Percentiles rank a stretch among this genome's conserved stretches.
Evolutionary conservation across 1,284 basidiomycete species (phyloP).

Genomic region (Ustilago xerochloae): DNA sequence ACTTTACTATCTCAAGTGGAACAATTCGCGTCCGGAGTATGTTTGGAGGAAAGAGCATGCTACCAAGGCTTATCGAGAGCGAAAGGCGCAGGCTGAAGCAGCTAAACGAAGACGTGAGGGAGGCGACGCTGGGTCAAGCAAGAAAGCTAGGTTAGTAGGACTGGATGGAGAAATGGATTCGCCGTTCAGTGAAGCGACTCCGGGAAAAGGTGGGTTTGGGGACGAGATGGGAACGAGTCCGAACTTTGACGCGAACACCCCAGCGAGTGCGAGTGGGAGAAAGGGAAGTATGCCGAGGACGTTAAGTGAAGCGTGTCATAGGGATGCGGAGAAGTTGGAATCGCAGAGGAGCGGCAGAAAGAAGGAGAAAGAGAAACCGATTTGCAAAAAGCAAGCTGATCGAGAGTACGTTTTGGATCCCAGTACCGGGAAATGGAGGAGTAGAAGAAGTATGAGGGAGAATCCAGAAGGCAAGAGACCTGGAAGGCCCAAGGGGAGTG

Average conservation of each 20-base stretch:
- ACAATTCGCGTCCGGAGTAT: slow-evolving; percentile 54
- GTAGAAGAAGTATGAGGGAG: slow-evolving; percentile 52
- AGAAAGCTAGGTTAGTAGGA: slow-evolving; percentile 18
- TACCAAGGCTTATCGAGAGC: slow-evolving; percentile 31
- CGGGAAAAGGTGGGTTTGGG: slow-evolving; percentile 1
- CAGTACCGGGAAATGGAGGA: slow-evolving; percentile 50
- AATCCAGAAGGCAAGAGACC: slow-evolving; percentile 48
- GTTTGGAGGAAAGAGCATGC: slow-evolving; percentile 50
- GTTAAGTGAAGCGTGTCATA: slow-evolving; percentile 46
- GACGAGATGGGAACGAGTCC: slow-evolving; percentile 26
- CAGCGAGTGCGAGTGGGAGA: slow-evolving; percentile 16
- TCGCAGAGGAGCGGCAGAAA: slow-evolving; percentile 33
- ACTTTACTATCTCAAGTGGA: slow-evolving; percentile 60
- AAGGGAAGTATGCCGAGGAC: slow-evolving; percentile 47
- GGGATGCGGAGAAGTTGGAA: slow-evolving; percentile 46
- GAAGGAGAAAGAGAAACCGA: slow-evolving; percentile 31
- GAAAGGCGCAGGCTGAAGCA: slow-evolving; percentile 30
- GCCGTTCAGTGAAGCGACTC: slow-evolving; percentile 23
- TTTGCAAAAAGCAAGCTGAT: slow-evolving; percentile 46
- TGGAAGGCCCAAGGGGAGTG: slow-evolving; percentile 50
- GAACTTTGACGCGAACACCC: slow-evolving; percentile 25
- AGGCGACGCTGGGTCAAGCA: slow-evolving; percentile 11
- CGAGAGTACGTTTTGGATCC: slow-evolving; percentile 42
- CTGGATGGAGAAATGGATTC: slow-evolving; percentile 30
- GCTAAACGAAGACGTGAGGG: slow-evolving; percentile 23